Conservation (phyloP, 768 basidiomycete genomes). For the Boletus vinaceobasis region DNA sequence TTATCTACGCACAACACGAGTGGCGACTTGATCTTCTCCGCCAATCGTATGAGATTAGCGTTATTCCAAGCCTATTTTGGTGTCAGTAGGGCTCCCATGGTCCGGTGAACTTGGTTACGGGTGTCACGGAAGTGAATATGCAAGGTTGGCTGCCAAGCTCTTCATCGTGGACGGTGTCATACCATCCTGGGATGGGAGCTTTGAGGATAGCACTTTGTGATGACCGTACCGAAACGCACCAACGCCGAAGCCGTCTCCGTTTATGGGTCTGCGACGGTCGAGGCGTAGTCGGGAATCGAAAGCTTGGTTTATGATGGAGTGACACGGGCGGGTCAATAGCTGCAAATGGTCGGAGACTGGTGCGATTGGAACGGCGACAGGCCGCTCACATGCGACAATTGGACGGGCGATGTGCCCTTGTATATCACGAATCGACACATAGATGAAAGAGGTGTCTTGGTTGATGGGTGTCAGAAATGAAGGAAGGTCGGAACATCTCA, state of each 20-base stretch:
- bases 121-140: constrained; percentile 93
- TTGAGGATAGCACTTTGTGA: not conserved
- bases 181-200: constrained; percentile 66
- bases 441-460: not conserved
- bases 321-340: constrained; percentile 90
- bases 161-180: constrained; percentile 80
- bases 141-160: constrained; percentile 87
- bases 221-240: constrained; percentile 45
- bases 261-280: constrained; percentile 81
- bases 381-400: constrained; percentile 72
- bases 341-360: constrained; percentile 27
- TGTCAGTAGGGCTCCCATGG: constrained; percentile 9
- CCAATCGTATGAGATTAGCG: constrained; percentile 85
- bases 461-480: not conserved
- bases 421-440: constrained; percentile 95
- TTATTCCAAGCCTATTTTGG: constrained; percentile 88
- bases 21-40: constrained; percentile 95
- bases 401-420: constrained; percentile 92
- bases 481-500: not conserved
- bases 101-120: constrained; percentile 45
- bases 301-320: constrained; percentile 96
- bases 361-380: not conserved
- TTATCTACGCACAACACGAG: constrained; percentile 75
- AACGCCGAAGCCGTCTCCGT: constrained; percentile 95
- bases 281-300: constrained; percentile 89